phyloP scores from a whole-genome alignment of 2,329 filamentous ascomycete species.

The Botryosphaeria dothidea region DNA sequence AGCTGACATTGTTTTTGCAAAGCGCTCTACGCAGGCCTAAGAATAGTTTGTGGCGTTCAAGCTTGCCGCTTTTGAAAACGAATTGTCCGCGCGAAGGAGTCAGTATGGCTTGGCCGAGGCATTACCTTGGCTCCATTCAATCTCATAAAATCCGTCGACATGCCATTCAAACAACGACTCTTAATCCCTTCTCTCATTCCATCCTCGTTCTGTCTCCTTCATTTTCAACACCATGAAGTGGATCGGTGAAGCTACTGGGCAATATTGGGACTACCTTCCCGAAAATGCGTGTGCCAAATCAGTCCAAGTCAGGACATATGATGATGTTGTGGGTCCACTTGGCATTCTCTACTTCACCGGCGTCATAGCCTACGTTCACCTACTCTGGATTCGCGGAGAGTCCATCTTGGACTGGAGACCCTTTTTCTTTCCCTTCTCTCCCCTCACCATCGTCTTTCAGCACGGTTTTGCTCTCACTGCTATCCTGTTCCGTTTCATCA shows the following conservation, averaged over 20 bases:
- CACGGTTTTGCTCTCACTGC: neutral
- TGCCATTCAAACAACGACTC: neutral
- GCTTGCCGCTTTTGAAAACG: neutral
- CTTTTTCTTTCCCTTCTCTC: neutral
- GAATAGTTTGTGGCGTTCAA: slow-evolving; percentile 5
- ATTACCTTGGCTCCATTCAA: neutral
- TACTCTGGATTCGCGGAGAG: neutral
- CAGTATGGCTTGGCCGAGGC: neutral
- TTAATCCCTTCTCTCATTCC: neutral
- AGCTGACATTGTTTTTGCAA: neutral
- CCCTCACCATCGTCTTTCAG: neutral
- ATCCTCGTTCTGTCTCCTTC: neutral
- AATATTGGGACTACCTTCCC: neutral
- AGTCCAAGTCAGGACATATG: neutral
- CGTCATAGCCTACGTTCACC: neutral
- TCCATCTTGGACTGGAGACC: neutral
- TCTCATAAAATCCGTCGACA: neutral
- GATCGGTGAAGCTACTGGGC: neutral
- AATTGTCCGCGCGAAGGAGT: neutral
- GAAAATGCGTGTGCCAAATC: neutral
- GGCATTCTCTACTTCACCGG: neutral
- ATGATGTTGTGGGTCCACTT: neutral
- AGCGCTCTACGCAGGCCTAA: neutral
- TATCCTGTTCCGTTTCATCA: neutral
- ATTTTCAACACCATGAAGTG: neutral